Evolutionary conservation across 1,284 basidiomycete species (phyloP), one percentile per base, ranked within the genome.

Genomic region (Athelia psychrophila): DNA sequence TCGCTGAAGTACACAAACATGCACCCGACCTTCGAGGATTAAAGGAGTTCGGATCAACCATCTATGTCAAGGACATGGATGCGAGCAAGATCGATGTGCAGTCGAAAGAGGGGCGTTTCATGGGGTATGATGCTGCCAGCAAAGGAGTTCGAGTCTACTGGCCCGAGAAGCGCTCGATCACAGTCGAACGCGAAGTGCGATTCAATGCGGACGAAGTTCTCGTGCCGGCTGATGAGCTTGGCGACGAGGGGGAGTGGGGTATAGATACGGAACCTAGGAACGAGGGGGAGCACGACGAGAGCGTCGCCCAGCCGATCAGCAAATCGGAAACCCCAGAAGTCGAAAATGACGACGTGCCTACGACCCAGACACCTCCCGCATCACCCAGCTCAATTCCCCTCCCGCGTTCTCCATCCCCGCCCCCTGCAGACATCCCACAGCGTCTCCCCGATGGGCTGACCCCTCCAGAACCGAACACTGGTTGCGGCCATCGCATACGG

Each of bases 101-200:
- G 20, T 63, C 63, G 0, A 46, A 58, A 5, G 54, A 64, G 42
- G 69, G 61, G 1, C 50, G 50, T 0, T 74, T 64, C 50, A 48
- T 75, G 1, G 70, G 72, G 0, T 62, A 61, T 36, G 64, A 67
- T 52, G 33, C 49, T 1, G 51, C 63, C 24, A 64, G 60, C 25
- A 70, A 68, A 40, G 72, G 63, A 0, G 57, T 62, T 35, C 47
- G 62, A 0, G 59, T 75, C 19, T 74, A 73, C 51, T 74, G 69
- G 68, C 64, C 67, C 2, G 52, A 50, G 8, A 60, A 64, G n/a
- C 50, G 53, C 0, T 54, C 44, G 1, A 56, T 74, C 10, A 56
- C 57, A 3, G 55, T 74, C 13, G 70, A 76, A 55, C 50, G 66
- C 15, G 65, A 74, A 49, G 56, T 74, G 18, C 51, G 58, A 33